Percentiles rank a stretch among this genome's conserved stretches.
Evolutionary conservation across 2,329 filamentous ascomycete genomes (phyloP).

Genomic region (Fusarium mangiferae): DNA sequence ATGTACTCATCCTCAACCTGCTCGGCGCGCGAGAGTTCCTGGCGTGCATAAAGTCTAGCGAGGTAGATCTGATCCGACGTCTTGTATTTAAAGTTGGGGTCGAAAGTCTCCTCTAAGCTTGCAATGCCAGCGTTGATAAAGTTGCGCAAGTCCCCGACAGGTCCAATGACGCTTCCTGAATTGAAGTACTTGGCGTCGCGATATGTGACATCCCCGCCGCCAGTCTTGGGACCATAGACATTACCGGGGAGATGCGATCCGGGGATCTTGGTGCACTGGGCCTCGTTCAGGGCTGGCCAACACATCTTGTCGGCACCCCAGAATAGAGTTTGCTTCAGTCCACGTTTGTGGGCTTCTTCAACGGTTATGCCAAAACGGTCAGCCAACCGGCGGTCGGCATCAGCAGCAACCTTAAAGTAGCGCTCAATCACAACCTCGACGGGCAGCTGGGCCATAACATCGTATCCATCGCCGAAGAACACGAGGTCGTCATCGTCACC

Average conservation of each 20-base stretch:
- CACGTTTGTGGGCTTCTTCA: slow-evolving; percentile 44
- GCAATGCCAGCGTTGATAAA: slow-evolving; percentile 43
- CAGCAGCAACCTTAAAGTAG: slow-evolving; percentile 66
- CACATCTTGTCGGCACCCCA: slow-evolving; percentile 57
- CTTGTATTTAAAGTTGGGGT: slow-evolving; percentile 45
- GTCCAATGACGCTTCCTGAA: slow-evolving; percentile 59
- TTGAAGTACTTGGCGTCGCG: slow-evolving; percentile 56
- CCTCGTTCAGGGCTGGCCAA: slow-evolving; percentile 40
- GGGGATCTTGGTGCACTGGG: slow-evolving; percentile 55
- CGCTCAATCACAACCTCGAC: slow-evolving; percentile 70
- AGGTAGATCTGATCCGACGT: slow-evolving; percentile 51
- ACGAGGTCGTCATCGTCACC: slow-evolving; percentile 66
- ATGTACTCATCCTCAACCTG: slow-evolving; percentile 34
- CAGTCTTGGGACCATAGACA: slow-evolving; percentile 51
- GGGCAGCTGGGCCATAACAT: slow-evolving; percentile 73
- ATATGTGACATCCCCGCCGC: slow-evolving; percentile 45
- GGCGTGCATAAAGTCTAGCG: slow-evolving; percentile 54
- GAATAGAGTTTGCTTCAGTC: slow-evolving; percentile 53
- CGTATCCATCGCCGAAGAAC: slow-evolving; percentile 70
- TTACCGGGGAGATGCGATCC: slow-evolving; percentile 46
- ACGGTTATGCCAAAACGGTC: slow-evolving; percentile 58
- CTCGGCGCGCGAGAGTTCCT: slow-evolving; percentile 53
- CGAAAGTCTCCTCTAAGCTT: slow-evolving; percentile 49
- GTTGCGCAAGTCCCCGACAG: slow-evolving; percentile 45
- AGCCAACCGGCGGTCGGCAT: slow-evolving; percentile 62